Base-by-base conservation (phyloP, 257 asterid species). In the Petrea volubilis region DNA sequence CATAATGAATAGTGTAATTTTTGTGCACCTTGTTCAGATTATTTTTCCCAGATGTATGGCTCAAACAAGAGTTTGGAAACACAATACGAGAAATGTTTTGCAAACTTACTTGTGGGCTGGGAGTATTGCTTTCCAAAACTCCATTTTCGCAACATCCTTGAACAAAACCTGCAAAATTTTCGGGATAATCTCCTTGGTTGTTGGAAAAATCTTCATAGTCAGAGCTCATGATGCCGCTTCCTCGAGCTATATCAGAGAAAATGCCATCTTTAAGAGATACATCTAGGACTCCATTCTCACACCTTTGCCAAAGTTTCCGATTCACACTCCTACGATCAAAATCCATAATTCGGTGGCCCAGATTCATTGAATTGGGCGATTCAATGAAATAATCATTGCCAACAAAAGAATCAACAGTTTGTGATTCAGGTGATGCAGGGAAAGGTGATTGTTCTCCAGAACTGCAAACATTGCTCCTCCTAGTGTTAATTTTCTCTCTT, bases 191-290 rank as follows among this genome's bases (percentile, higher is more conserved):
- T 68, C 81, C 82, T 29, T 55, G 72, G 69, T 67, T 60, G 65
- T 70, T 80, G 76, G 80, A 73, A 80, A 77, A 64, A 20, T 61
- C 87, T 67, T 78, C 85, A 60, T 71, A 64, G 68, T 86, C 88
- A 14, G 81, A 79, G 73, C 83, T 76, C 71, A 43, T 64, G 17
- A 6, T 46, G 51, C 50, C 85, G 67, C 78, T 68, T 78, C 82
- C 87, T 33, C 18, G 77, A 51, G 74, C 70, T 15, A 71, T 66
- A 69, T 84, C 85, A 13, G 96, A 87, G 52, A 87, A 87, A 25
- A 94, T 81, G 57, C 97, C 98, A 78, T 94, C 98, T 78, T 86
- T 88, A 52, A 94, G 96, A 73, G 96, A 91, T 20, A 89, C 88
- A 71, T 94, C 93, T 47, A 87, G 21, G 29, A 76, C 78, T 15